Base-by-base conservation (phyloP, 495 filamentous ascomycete species). In the Daldinia grandis region DNA sequence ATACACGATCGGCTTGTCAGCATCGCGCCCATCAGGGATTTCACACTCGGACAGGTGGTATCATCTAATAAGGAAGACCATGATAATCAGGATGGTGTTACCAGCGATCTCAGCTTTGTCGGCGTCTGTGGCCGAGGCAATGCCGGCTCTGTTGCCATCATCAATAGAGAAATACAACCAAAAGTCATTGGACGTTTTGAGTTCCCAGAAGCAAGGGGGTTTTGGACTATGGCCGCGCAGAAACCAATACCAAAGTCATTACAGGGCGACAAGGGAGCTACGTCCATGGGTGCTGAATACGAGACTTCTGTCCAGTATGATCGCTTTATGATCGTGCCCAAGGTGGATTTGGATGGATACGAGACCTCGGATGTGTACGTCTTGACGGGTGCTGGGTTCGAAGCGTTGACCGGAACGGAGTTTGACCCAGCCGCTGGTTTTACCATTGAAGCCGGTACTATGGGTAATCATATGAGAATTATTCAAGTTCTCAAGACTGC, bases 351-450 rank as follows among this genome's bases (percentile, higher is more conserved):
- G 27, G 83, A 85, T 60, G 83, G 82, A 5, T 85, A 82, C 42
- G 84, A 89, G 60, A 86, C 85, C 17, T 87, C 88, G 5, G 82
- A 85, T 42, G 85, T 86, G n/a, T 91, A 91, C 69, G 81, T 83
- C 24, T 75, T 92, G 38, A 90, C 87, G 1, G 80, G 85, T 5
- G 85, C 86, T 21, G 85, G 85, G 6, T 87, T 94, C 67, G 89
- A 91, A 77, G 87, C 89, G 30, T 80, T 90, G 2, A 82, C 80
- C 1, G 89, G 86, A 24, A 90, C 93, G 0, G 95, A 98, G 56
- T 97, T 98, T 76, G 96, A 98, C 64, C 87, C 90, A 5, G 94
- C 94, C 69, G 91, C 88, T 56, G 93, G 93, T 37, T 84, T 88
- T 38, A 97, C 94, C 0, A 82, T 98, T 60, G 91, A 97, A 64